Conservation (phyloP, 306 rosid genomes). For the Hippophae rhamnoides region DNA sequence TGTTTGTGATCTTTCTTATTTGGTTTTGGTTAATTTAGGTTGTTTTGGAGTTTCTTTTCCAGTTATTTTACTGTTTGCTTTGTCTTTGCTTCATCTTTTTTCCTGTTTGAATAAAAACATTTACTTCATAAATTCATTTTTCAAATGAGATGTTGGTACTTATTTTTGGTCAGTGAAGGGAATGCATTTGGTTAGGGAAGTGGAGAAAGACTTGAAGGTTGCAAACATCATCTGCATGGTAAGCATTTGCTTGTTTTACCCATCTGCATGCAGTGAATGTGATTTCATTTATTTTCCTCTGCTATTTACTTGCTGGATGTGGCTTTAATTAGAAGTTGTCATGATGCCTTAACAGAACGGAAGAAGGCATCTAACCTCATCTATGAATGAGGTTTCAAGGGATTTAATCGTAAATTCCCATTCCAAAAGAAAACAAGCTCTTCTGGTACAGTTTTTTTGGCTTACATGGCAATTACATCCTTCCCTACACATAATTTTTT, state of each 20-base stretch:
- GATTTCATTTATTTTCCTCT: slow-evolving; percentile 11
- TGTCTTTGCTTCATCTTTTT: background rate
- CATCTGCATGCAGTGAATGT: slow-evolving; percentile 9
- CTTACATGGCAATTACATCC: slow-evolving; percentile 11
- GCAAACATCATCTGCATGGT: slow-evolving; percentile 98
- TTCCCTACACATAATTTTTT: slow-evolving; percentile 12
- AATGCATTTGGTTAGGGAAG: slow-evolving; percentile 96
- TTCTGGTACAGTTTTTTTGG: slow-evolving; percentile 50
- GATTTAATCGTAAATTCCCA: slow-evolving; percentile 83
- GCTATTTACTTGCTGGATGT: slow-evolving; percentile 12
- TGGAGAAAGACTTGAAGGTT: slow-evolving; percentile 92
- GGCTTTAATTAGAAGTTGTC: slow-evolving; percentile 21
- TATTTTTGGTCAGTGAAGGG: slow-evolving; percentile 99
- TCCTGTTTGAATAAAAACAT: slow-evolving; percentile 8
- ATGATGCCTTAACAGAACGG: slow-evolving; percentile 62
- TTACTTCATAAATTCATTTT: slow-evolving; percentile 10
- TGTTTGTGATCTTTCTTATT: too few species aligned
- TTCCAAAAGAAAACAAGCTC: slow-evolving; percentile 88
- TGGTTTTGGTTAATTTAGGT: too few species aligned
- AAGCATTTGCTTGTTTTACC: slow-evolving; percentile 22
- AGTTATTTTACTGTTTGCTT: too few species aligned
- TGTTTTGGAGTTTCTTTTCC: too few species aligned
- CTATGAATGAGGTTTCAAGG: slow-evolving; percentile 92
- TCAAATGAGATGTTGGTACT: slow-evolving; percentile 47
- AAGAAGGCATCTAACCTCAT: slow-evolving; percentile 85